Evolutionary conservation across 345 rosid genomes (phyloP).

Genomic region (Syzygium aromaticum): DNA sequence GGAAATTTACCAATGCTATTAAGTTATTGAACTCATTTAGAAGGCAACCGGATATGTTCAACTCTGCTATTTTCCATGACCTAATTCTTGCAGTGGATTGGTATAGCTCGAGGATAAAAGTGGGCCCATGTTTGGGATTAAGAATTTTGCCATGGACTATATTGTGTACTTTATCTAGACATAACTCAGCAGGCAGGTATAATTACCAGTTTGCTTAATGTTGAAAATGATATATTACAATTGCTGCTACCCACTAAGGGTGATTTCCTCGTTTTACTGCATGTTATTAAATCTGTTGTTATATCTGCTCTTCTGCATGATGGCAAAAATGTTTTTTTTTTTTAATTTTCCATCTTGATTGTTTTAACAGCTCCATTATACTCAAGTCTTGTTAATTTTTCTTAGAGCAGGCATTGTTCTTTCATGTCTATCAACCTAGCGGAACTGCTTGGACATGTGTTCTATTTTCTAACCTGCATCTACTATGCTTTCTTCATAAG

Average conservation of each 20-base stretch:
- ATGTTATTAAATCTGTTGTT: not conserved
- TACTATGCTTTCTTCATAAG: conserved; percentile 5
- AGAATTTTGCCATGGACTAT: not conserved
- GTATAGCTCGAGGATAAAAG: not conserved
- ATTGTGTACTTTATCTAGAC: not conserved
- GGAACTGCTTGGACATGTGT: not conserved
- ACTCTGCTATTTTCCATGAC: not conserved
- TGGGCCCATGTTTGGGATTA: not conserved
- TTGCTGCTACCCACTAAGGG: not conserved
- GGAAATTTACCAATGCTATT: not conserved
- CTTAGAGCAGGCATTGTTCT: not conserved
- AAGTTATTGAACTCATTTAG: not conserved
- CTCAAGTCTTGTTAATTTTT: not conserved
- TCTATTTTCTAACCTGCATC: not conserved
- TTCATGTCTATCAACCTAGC: not conserved
- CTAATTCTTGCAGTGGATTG: not conserved
- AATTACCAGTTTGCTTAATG: not conserved
- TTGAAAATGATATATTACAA: not conserved
- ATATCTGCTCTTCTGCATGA: not conserved
- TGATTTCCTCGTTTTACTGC: not conserved
- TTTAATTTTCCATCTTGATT: not conserved
- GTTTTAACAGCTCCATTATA: not conserved
- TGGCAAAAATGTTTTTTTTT: not conserved
- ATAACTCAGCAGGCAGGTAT: not conserved
- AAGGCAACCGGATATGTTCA: not conserved